Percentiles rank a stretch among this genome's conserved stretches.
phyloP scores from a whole-genome alignment of 345 rosid genomes.

The Hibiscus trionum region DNA sequence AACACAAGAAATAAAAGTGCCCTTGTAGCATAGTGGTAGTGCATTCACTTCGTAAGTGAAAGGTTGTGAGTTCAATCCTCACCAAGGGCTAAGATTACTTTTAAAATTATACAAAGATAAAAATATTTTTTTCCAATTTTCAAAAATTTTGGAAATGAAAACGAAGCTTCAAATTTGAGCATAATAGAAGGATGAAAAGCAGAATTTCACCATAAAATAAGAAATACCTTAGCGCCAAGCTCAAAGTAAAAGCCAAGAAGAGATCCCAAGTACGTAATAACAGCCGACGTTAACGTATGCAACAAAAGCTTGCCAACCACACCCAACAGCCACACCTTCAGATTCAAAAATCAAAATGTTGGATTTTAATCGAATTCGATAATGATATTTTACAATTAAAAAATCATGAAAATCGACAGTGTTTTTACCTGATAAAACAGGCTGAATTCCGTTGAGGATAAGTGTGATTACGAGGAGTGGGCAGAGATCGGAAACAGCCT shows the following conservation, averaged over 20 bases:
- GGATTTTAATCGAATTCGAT: background rate
- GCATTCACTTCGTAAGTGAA: background rate
- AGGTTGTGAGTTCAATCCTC: background rate
- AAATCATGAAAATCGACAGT: background rate
- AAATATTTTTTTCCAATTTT: no score
- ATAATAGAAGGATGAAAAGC: background rate
- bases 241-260: slow-evolving; percentile 55
- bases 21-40: no score
- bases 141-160: no score
- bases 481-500: slow-evolving; percentile 60
- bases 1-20: background rate
- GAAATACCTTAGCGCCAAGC: slow-evolving; percentile 51
- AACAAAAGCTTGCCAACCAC: slow-evolving; percentile 76
- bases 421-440: slow-evolving; percentile 59
- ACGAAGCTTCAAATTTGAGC: no score
- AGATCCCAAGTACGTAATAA: slow-evolving; percentile 50
- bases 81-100: no score
- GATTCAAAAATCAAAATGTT: background rate
- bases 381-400: background rate
- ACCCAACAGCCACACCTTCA: slow-evolving; percentile 75
- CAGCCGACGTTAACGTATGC: slow-evolving; percentile 71
- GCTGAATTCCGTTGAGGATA: slow-evolving; percentile 62
- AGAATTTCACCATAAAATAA: no score
- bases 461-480: slow-evolving; percentile 56
- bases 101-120: no score